Percentiles rank a stretch among this genome's conserved stretches.
phyloP scores from a whole-genome alignment of 495 filamentous ascomycete species.

The Tetracladium marchalianum region DNA sequence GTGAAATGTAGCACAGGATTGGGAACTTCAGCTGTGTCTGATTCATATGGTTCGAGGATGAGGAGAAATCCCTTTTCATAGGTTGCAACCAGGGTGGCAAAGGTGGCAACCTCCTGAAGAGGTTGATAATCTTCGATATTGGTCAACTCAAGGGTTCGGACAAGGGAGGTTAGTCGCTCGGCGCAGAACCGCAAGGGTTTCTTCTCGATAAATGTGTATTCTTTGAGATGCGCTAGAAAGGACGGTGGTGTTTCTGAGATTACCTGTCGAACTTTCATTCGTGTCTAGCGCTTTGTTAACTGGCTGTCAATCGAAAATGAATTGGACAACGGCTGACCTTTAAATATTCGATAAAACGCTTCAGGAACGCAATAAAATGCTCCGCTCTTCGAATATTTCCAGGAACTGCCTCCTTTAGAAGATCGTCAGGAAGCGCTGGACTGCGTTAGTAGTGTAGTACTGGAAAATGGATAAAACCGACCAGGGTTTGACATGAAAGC shows the following conservation, averaged over 20 bases:
- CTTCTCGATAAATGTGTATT: conserved; percentile 93
- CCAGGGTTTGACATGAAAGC: conserved; percentile 92
- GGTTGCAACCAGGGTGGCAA: conserved; percentile 94
- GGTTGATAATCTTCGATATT: conserved; percentile 98
- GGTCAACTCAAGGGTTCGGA: conserved; percentile 88
- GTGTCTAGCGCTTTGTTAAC: conserved; percentile 40
- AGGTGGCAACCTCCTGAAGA: conserved; percentile 95
- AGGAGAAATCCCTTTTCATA: conserved; percentile 96
- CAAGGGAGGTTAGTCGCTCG: conserved; percentile 88
- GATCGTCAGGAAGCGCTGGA: conserved; percentile 62
- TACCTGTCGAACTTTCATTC: conserved; percentile 96
- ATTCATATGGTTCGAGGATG: conserved; percentile 94
- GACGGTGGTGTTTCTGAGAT: conserved; percentile 94
- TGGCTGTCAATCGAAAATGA: not conserved
- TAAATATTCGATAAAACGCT: conserved; percentile 94
- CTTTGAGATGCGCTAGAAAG: conserved; percentile 87
- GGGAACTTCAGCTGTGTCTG: conserved; percentile 87
- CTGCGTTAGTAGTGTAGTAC: conserved; percentile 13
- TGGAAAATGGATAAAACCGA: conserved; percentile 26
- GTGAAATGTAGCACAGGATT: conserved; percentile 95
- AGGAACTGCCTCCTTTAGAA: conserved; percentile 87
- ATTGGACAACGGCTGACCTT: conserved; percentile 40
- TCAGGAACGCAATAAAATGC: conserved; percentile 91
- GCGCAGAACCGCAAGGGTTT: conserved; percentile 95
- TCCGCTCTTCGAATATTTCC: conserved; percentile 95